Evolutionary conservation across 2,329 filamentous ascomycete species (phyloP).

Genomic region (Grosmannia huntii): DNA sequence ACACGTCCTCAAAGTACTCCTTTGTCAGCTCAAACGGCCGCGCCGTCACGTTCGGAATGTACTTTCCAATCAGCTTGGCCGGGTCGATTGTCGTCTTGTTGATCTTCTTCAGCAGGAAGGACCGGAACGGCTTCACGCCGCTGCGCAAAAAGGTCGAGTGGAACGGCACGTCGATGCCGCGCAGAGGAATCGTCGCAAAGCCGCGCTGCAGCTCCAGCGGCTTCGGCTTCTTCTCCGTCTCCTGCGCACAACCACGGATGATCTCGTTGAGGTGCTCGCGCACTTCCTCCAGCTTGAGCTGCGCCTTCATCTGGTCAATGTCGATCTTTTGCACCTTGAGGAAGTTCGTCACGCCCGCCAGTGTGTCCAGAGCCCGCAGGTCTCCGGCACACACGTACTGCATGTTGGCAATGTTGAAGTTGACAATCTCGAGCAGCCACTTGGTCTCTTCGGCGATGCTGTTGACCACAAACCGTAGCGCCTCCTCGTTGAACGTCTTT

Average conservation of each 20-base stretch:
- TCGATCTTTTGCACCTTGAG: conserved; percentile 96
- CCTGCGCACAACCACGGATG: conserved; percentile 75
- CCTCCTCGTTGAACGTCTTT: conserved; percentile 97
- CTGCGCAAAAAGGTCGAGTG: conserved; percentile 96
- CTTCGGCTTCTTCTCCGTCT: conserved; percentile 77
- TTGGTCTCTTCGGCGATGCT: conserved; percentile 87
- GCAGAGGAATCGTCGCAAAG: conserved; percentile 91
- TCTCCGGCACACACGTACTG: conserved; percentile 64
- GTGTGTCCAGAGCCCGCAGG: conserved; percentile 56
- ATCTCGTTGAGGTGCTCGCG: conserved; percentile 84
- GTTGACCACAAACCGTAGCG: conserved; percentile 90
- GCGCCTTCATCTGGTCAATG: conserved; percentile 83
- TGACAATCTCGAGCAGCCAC: conserved; percentile 98
- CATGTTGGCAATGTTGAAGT: conserved; percentile 75
- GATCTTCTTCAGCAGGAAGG: conserved; percentile 98
- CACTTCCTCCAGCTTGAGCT: conserved; percentile 76
- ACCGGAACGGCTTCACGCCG: conserved; percentile 97
- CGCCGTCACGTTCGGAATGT: conserved; percentile 97
- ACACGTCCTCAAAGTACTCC: conserved; percentile 99
- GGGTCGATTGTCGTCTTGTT: conserved; percentile 98
- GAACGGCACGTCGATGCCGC: conserved; percentile 97
- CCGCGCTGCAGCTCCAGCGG: conserved; percentile 87
- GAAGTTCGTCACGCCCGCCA: conserved; percentile 79
- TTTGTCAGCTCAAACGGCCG: conserved; percentile 90
- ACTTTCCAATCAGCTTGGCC: conserved; percentile 92